A percentile compares a stretch with the other conserved stretches of the same genome.
Conservation (phyloP, 768 basidiomycete genomes). For the Leccinum rimulosum region DNA sequence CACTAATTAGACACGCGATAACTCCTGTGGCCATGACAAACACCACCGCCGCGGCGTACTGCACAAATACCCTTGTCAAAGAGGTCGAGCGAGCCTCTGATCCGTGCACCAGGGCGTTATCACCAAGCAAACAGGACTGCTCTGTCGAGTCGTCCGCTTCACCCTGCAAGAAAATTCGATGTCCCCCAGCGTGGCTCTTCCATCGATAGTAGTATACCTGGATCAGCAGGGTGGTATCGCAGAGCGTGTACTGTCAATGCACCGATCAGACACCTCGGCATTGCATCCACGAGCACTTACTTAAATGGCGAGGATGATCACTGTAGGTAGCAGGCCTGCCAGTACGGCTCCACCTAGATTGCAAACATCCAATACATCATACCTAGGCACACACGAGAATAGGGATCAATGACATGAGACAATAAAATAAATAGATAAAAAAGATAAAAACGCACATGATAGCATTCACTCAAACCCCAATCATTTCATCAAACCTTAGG, state of each 20-base stretch:
- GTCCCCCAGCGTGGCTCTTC: slow-evolving; percentile 32
- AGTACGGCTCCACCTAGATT: slow-evolving; percentile 72
- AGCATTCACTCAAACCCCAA: too few species aligned
- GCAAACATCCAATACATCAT: slow-evolving; percentile 24
- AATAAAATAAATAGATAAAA: too few species aligned
- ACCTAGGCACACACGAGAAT: too few species aligned
- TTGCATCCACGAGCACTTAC: slow-evolving; percentile 47
- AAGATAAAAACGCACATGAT: too few species aligned
- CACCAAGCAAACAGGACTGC: slow-evolving; percentile 42
- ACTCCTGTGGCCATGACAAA: slow-evolving; percentile 74
- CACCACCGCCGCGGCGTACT: slow-evolving; percentile 45
- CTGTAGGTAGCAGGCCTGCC: slow-evolving; percentile 81
- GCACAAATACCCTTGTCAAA: slow-evolving; percentile 21
- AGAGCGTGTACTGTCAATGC: slow-evolving; percentile 68
- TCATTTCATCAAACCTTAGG: too few species aligned
- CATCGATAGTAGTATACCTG: slow-evolving; percentile 95
- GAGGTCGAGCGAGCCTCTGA: slow-evolving; percentile 20
- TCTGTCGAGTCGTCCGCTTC: slow-evolving; percentile 28
- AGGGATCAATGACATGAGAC: too few species aligned
- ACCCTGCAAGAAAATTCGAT: slow-evolving; percentile 3
- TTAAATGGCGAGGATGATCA: slow-evolving; percentile 82
- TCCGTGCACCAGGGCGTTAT: slow-evolving; percentile 21
- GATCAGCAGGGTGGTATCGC: slow-evolving; percentile 74
- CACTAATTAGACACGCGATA: slow-evolving; percentile 58
- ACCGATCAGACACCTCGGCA: slow-evolving; percentile 1